phyloP scores from a whole-genome alignment of 306 rosid genomes.

The Glycine latifolia region DNA sequence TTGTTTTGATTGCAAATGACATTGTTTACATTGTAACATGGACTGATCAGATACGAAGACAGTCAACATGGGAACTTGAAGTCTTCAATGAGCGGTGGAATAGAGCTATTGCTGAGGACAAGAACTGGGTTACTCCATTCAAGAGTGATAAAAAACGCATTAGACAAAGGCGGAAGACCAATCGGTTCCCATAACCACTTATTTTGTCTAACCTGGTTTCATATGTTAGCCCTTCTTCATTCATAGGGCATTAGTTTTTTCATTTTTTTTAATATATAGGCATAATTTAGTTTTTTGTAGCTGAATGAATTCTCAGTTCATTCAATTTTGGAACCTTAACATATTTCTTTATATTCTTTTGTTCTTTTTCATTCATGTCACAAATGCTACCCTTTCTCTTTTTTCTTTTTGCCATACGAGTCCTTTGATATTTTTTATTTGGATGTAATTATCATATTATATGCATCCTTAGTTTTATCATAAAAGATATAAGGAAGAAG shows the following conservation, averaged over 20 bases:
- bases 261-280: slow-evolving; percentile 58
- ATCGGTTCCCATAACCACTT: slow-evolving; percentile 63
- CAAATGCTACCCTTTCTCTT: background rate
- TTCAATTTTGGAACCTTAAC: slow-evolving; percentile 55
- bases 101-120: slow-evolving; percentile 65
- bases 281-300: slow-evolving; percentile 41
- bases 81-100: slow-evolving; percentile 84
- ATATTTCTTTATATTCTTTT: slow-evolving; percentile 36
- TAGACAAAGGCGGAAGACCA: slow-evolving; percentile 22
- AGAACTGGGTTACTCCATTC: slow-evolving; percentile 70
- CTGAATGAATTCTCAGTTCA: slow-evolving; percentile 47
- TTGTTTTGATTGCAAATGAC: background rate
- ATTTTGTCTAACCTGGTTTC: slow-evolving; percentile 41
- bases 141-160: slow-evolving; percentile 39
- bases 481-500: slow-evolving; percentile 6
- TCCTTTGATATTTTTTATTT: background rate
- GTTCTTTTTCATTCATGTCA: slow-evolving; percentile 37
- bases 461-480: slow-evolving; percentile 15
- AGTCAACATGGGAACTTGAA: slow-evolving; percentile 80
- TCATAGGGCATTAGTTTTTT: slow-evolving; percentile 43
- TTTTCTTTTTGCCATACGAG: background rate
- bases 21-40: slow-evolving; percentile 6
- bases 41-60: slow-evolving; percentile 77
- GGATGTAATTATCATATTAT: slow-evolving; percentile 31
- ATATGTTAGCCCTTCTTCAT: slow-evolving; percentile 44